These are phyloP conservation scores for Suhomyces yuchorum DNA, from an alignment of 1,139 yeast genomes.

Conservation along the genomic window DNA sequence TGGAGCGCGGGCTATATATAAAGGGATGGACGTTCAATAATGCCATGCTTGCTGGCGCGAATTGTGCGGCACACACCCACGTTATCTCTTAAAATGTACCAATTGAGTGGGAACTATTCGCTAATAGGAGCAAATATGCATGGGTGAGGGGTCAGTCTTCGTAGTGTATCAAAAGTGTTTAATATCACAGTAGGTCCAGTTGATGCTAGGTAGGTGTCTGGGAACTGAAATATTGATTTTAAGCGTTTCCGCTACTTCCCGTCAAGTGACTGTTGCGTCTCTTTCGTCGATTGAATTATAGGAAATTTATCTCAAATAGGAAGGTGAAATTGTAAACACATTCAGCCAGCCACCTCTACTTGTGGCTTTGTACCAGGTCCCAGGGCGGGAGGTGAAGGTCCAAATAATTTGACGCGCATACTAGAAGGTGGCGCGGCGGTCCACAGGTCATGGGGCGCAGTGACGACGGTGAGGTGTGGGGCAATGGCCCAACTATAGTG, in stretches of 20 bases:
- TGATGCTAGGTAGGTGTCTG: not conserved
- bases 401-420: constrained; percentile 2
- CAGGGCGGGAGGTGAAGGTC: constrained; percentile 5
- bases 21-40: constrained; percentile 13
- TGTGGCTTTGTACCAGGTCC: constrained; percentile 11
- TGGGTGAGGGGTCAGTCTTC: constrained; percentile 1
- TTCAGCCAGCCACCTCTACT: constrained; percentile 14
- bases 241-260: constrained; percentile 2
- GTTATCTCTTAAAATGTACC: constrained; percentile 10
- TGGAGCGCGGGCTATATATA: constrained; percentile 12
- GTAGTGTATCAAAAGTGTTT: not conserved
- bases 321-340: constrained; percentile 13
- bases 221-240: not conserved
- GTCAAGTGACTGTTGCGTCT: not conserved
- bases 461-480: not conserved
- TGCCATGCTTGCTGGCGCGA: constrained; percentile 13
- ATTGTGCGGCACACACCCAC: constrained; percentile 9
- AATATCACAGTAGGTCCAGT: not conserved
- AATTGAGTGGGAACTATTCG: constrained; percentile 7
- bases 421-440: not conserved
- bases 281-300: constrained; percentile 5
- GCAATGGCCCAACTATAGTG: not conserved
- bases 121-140: constrained; percentile 4
- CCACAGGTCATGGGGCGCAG: constrained; percentile 1
- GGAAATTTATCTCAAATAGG: constrained; percentile 14